A percentile compares a stretch with the other conserved stretches of the same genome.
Evolutionary conservation across 495 filamentous ascomycete species (phyloP).

Genomic region (Acidiella bohemica): DNA sequence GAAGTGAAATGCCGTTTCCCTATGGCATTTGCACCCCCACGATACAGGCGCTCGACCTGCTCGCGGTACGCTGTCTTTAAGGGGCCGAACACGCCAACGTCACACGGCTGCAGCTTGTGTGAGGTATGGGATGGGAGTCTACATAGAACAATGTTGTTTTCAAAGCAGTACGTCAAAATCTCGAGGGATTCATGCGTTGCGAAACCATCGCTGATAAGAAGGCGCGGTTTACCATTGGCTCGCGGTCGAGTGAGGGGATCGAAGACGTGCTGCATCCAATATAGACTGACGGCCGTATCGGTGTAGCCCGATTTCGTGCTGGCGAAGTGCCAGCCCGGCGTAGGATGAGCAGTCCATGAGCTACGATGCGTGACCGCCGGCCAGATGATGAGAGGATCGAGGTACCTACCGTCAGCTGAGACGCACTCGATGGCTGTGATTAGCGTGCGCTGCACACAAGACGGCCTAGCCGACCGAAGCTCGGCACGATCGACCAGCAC

Average conservation of each 20-base stretch:
- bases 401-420: slow-evolving; percentile 4
- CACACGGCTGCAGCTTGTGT: slow-evolving; percentile 12
- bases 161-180: slow-evolving; percentile 13
- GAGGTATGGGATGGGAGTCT: slow-evolving; percentile 10
- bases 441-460: slow-evolving; percentile 3
- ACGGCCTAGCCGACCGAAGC: neutral
- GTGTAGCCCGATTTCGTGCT: slow-evolving; percentile 5
- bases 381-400: slow-evolving; percentile 6
- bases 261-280: slow-evolving; percentile 4
- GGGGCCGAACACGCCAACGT: slow-evolving; percentile 11
- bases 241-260: neutral
- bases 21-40: slow-evolving; percentile 4
- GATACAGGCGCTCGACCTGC: slow-evolving; percentile 9
- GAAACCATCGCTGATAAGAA: slow-evolving; percentile 8
- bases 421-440: slow-evolving; percentile 7
- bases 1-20: slow-evolving; percentile 13
- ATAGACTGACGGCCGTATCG: neutral
- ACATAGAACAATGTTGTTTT: slow-evolving; percentile 12
- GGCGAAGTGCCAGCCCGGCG: slow-evolving; percentile 4
- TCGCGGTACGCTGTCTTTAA: slow-evolving; percentile 11
- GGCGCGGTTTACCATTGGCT: slow-evolving; percentile 5
- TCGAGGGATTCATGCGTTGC: slow-evolving; percentile 9
- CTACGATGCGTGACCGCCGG: slow-evolving; percentile 1
- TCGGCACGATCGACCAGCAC: neutral
- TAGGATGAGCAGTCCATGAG: slow-evolving; percentile 4